Evolutionary conservation across 208 protist species (phyloP), one percentile per base, ranked within the genome.

Genomic region (Blastocrithidia nonstop): DNA sequence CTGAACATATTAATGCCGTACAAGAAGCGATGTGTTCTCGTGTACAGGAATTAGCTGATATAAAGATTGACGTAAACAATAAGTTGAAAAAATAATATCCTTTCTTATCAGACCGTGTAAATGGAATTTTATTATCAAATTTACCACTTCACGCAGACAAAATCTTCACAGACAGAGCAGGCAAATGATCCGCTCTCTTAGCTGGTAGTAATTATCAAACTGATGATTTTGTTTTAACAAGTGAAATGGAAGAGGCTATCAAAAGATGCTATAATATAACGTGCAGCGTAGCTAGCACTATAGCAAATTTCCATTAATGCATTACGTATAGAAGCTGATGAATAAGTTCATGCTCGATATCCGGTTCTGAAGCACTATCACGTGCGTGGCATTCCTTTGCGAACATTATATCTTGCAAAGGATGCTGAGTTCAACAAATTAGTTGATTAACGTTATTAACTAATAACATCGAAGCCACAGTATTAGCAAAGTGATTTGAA

Each of bases 291-390:
- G 20, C 9, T 74, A 0, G 71, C 76, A 3, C 48, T 36, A 1
- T 40, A 50, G 4, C 29, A 49, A 8, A 63, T 61, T 29, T 60
- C 62, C 27, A 21, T 88, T 6, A 43, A 68, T 9, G 28, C 66
- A 0, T 70, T 70, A 38, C 72, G 58, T 13, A 35, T 48, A 9
- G 67, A 73, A 24, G 73, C 77, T 37, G 65, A 83, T 40, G 67
- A 73, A 4, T 66, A 61, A 4, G 62, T 84, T 9, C 61, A 73
- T 16, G 78, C 78, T 0, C 61, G 71, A 0, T 49, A 88, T 44
- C 70, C 78, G 0, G 80, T 65, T 48, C 43, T 88, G 17, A 47
- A 44, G 9, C 50, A 55, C 43, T 61, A 64, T 44, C 55, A 79
- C 23, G 55, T 77, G 7, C 21, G 31, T 7, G 16, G 46, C 4